phyloP scores from a whole-genome alignment of 2,329 filamentous ascomycete species.

The Dactylellina haptotyla region DNA sequence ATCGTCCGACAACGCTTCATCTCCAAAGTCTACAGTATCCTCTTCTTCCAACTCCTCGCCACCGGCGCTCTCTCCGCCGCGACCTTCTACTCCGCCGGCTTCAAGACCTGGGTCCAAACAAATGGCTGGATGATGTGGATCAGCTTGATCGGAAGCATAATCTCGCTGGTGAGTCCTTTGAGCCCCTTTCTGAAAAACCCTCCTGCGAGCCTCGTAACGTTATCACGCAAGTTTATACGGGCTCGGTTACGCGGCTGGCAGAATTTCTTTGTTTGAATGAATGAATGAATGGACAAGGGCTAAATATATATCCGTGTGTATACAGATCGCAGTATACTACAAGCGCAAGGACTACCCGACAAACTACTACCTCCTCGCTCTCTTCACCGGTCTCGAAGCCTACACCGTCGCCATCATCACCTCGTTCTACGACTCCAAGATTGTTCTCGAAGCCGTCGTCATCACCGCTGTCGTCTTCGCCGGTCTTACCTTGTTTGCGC shows the following conservation, averaged over 20 bases:
- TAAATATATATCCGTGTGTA: too few species aligned
- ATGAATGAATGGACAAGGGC: too few species aligned
- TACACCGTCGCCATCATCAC: constrained; percentile 94
- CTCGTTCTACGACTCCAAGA: constrained; percentile 79
- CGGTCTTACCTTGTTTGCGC: constrained; percentile 85
- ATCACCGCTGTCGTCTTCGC: constrained; percentile 86
- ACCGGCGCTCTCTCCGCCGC: constrained; percentile 83
- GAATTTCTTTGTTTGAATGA: not conserved
- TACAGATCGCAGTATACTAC: constrained; percentile 73
- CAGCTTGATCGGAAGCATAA: constrained; percentile 68
- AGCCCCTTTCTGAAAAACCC: not conserved
- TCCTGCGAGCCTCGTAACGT: constrained; percentile 5
- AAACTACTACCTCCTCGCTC: constrained; percentile 89
- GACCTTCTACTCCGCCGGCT: constrained; percentile 82
- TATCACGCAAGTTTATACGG: too few species aligned
- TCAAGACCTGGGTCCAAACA: constrained; percentile 86
- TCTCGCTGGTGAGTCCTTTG: constrained; percentile 71
- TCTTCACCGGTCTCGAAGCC: constrained; percentile 90
- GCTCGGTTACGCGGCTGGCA: constrained; percentile 8
- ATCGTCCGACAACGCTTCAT: constrained; percentile 97
- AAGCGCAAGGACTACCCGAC: constrained; percentile 95
- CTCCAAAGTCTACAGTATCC: constrained; percentile 96
- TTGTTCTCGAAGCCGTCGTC: constrained; percentile 89
- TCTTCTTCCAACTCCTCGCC: constrained; percentile 90
- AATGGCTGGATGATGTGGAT: constrained; percentile 86